Evolutionary conservation across 345 rosid genomes (phyloP), one percentile per base, ranked within the genome.

Genomic region (Alliaria petiolata): DNA sequence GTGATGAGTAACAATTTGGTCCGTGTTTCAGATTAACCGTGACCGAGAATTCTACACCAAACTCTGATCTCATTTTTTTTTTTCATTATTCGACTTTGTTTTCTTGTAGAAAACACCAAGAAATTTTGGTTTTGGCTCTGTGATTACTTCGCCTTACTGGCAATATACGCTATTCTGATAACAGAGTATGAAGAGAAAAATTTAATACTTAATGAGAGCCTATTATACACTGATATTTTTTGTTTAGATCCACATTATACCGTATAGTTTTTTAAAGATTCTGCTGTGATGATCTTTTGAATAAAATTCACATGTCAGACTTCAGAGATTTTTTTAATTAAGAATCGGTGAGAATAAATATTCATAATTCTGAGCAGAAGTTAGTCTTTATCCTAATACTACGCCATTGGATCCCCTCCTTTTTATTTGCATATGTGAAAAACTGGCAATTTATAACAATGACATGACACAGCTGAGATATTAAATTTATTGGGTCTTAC

Each of bases 11-110:
- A 65, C 52, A 10, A n/a, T 6, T 79, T 79, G 82, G 79, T 79
- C 82, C 82, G 79, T 79, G 82, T 79, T 79, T 79, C 82, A 26
- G 82, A 79, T 58, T 25, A 38, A 65, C 58, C 70, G 58, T 79
- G 82, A 79, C 69, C 22, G 79, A 70, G 15, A 70, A 4, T 56
- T 31, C 6, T 38, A 1, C 0, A 76, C 78, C 76, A 71, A 77
- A 46, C 73, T 78, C 81, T 78, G 81, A 78, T 78, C 81, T 78
- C 77, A 6, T 4, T 1, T 28, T 40, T 35, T 17, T 6, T 39
- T 62, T 28, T 42, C 3, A 11, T 0, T 7, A 7, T 39, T 7
- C 5, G 1, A 2, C 26, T 7, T 50, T 15, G n/a, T 7, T 25
- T 60, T 17, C 7, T 11, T 7, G 4, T 22, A 0, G 14, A 2